Percentiles rank a stretch among this genome's conserved stretches.
These are phyloP conservation scores for Colletotrichum destructivum DNA, from an alignment of 2,329 filamentous ascomycete species.

Conservation along the genomic window DNA sequence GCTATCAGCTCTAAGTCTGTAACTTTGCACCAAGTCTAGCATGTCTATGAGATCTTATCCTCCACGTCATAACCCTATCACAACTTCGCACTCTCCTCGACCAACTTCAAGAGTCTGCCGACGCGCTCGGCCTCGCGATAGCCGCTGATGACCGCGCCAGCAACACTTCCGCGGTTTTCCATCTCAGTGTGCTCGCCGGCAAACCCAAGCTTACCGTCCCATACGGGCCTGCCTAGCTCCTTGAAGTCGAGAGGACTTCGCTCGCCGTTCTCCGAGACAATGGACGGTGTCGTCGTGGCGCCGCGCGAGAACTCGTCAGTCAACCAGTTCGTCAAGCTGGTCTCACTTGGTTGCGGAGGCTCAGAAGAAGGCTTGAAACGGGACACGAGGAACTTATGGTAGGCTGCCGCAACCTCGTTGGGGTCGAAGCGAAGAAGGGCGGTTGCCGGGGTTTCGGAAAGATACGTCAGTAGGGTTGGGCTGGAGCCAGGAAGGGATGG, in stretches of 20 bases:
- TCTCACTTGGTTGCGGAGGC: conserved; percentile 30
- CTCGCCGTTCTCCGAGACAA: conserved; percentile 35
- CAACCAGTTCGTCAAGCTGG: conserved; percentile 38
- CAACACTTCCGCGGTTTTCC: conserved; percentile 40
- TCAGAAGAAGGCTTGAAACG: conserved; percentile 36
- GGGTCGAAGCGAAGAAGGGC: conserved; percentile 30
- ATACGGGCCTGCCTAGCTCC: conserved; percentile 35
- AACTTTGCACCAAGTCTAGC: conserved; percentile 25
- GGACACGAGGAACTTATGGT: conserved; percentile 36
- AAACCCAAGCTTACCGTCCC: conserved; percentile 36
- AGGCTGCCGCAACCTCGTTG: conserved; percentile 32
- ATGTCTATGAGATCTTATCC: conserved; percentile 26
- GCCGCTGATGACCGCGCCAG: conserved; percentile 38
- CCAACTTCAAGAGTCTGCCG: conserved; percentile 32
- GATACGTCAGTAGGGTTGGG: conserved; percentile 38
- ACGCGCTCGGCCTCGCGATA: conserved; percentile 39
- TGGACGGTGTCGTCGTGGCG: conserved; percentile 38
- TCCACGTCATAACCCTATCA: conserved; percentile 5
- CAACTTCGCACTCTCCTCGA: conserved; percentile 33
- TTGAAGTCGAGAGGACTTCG: conserved; percentile 40
- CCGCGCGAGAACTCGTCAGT: conserved; percentile 39
- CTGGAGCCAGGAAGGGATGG: conserved; percentile 31
- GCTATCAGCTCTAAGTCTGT: conserved; percentile 13
- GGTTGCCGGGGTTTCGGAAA: conserved; percentile 38
- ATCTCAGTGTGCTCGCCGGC: conserved; percentile 41